Percentiles rank a stretch among this genome's conserved stretches.
Evolutionary conservation across 2,329 filamentous ascomycete species (phyloP).

Genomic region (Penicillium nordicum): DNA sequence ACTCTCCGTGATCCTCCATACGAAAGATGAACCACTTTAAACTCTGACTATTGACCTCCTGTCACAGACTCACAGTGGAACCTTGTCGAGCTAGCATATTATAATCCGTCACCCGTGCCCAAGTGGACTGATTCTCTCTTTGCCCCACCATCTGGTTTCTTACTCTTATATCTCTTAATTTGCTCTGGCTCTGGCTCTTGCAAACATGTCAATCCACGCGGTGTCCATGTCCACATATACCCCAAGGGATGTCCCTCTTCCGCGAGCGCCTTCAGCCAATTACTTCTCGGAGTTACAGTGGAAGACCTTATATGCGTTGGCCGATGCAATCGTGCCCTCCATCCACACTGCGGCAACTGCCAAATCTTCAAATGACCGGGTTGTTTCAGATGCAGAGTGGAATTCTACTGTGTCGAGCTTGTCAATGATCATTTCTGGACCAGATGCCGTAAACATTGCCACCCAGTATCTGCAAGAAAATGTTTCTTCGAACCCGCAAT

Average conservation of each 20-base stretch:
- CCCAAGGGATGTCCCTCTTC: slow-evolving; percentile 45
- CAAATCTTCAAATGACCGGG: slow-evolving; percentile 36
- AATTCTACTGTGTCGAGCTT: slow-evolving; percentile 35
- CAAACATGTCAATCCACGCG: neutral
- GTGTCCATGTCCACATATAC: slow-evolving; percentile 7
- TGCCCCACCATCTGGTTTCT: neutral
- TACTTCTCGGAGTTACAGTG: slow-evolving; percentile 56
- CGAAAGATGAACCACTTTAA: neutral
- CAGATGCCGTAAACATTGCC: slow-evolving; percentile 36
- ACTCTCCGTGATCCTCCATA: neutral
- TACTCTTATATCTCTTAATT: neutral
- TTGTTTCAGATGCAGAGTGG: slow-evolving; percentile 42
- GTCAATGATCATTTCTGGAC: slow-evolving; percentile 26
- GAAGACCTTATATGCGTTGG: slow-evolving; percentile 56
- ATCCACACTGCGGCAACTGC: slow-evolving; percentile 43
- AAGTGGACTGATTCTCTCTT: neutral
- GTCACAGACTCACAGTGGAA: neutral
- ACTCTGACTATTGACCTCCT: neutral
- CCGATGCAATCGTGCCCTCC: slow-evolving; percentile 56
- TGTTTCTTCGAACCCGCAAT: slow-evolving; percentile 48
- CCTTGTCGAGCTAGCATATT: neutral
- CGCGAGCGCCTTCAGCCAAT: slow-evolving; percentile 46
- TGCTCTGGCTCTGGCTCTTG: neutral
- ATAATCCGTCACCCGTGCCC: neutral
- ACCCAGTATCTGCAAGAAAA: slow-evolving; percentile 49